Base-by-base conservation (phyloP, 805 yeast genomes). In the Brettanomyces nanus region DNA sequence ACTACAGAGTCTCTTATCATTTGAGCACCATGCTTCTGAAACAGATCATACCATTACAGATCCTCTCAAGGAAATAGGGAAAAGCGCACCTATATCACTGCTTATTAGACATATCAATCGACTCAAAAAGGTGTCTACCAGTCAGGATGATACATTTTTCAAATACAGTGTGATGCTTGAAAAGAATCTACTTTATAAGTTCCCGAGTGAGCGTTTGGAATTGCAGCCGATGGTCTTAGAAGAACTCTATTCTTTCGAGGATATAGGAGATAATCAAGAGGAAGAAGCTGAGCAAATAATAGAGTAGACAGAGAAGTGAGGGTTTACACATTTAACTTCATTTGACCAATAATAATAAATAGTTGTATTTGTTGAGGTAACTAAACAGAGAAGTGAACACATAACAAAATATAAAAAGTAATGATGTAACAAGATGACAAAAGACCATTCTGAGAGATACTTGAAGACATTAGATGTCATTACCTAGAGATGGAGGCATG, bases 1-100 rank as follows among this genome's bases (percentile, higher is more conserved):
- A 13, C 52, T 69, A 35, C 45, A 68, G 11, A 60, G 56, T 36
- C 58, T 42, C 20, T 42, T 49, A 28, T 33, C 19, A 6, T 19
- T 23, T 13, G 27, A 11, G n/a, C 10, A 6, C 11, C 17, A 34
- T 6, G 19, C 11, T n/a, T 19, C 31, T 10, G 22, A 26, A 26
- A 18, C n/a, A 9, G 33, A 30, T n/a, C 15, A 6, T 6, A 15
- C 33, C 19, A 21, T 11, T 23, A 23, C 26, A 7, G 26, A 23
- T 23, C 11, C 11, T 7, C 11, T 23, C 11, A 23, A 31, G 23
- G 36, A 23, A 14, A 14, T 5, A n/a, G 29, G n/a, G 27, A n/a
- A 13, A 14, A 9, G n/a, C 10, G 15, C n/a, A 10, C 7, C 19
- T 14, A 13, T 35, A 20, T 11, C 7, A 7, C 17, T 35, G 13